These are phyloP conservation scores for Abelmoschus esculentus DNA, from an alignment of 345 rosid genomes.

Conservation along the genomic window DNA sequence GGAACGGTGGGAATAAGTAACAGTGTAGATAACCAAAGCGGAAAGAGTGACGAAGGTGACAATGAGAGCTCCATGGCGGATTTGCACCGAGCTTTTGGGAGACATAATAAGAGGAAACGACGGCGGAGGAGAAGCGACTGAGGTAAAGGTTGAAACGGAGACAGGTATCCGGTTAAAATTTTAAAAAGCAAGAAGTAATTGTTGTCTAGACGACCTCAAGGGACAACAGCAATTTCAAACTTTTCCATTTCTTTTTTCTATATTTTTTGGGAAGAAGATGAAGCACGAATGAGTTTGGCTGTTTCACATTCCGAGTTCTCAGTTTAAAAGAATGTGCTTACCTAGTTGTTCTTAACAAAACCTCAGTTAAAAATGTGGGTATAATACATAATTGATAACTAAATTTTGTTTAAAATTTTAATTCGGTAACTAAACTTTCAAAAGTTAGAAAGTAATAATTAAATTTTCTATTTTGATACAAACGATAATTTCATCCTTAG, in stretches of 20 bases:
- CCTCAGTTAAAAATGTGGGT: too few species aligned
- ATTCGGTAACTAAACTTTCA: too few species aligned
- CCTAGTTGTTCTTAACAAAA: too few species aligned
- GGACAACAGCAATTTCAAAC: background rate
- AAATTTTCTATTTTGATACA: too few species aligned
- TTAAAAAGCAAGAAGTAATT: background rate
- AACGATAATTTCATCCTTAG: too few species aligned
- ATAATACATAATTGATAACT: too few species aligned
- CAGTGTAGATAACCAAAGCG: constrained; percentile 3
- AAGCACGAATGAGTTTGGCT: background rate
- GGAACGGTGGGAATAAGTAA: constrained; percentile 25
- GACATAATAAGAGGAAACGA: background rate
- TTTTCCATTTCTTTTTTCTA: background rate
- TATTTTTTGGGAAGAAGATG: background rate
- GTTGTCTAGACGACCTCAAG: constrained; percentile 17
- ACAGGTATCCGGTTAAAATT: background rate
- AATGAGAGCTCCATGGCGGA: constrained; percentile 20
- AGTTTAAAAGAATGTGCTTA: too few species aligned
- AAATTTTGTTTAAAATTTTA: too few species aligned
- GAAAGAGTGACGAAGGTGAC: constrained; percentile 14
- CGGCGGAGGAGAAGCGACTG: background rate
- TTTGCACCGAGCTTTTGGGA: constrained; percentile 10
- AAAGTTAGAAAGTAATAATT: too few species aligned
- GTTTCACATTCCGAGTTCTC: background rate
- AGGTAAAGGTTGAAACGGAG: background rate